These are phyloP conservation scores for Mycosphaerelloides madeirae DNA, from an alignment of 2,329 filamentous ascomycete species.

Conservation along the genomic window DNA sequence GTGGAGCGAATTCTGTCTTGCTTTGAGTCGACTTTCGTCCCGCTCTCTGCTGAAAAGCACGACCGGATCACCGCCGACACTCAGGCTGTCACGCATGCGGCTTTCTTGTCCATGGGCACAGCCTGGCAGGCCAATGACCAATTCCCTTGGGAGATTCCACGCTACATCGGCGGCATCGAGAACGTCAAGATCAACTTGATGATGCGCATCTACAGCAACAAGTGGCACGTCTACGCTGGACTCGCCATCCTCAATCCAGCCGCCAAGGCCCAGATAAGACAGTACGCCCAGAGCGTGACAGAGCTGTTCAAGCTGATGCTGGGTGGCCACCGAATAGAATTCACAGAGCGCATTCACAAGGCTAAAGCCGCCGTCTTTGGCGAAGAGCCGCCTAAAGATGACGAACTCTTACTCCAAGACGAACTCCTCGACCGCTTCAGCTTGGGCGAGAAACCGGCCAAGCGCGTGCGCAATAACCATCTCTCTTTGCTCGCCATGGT, in stretches of 20 bases:
- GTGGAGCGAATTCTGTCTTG: constrained; percentile 79
- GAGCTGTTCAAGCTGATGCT: constrained; percentile 97
- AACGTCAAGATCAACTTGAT: constrained; percentile 99
- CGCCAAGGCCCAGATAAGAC: constrained; percentile 84
- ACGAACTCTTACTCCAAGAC: constrained; percentile 69
- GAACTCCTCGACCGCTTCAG: constrained; percentile 85
- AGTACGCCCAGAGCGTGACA: constrained; percentile 89
- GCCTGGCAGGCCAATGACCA: constrained; percentile 94
- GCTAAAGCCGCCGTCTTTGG: constrained; percentile 70
- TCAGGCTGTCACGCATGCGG: constrained; percentile 94
- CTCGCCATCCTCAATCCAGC: constrained; percentile 95
- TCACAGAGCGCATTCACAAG: constrained; percentile 69
- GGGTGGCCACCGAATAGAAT: constrained; percentile 69
- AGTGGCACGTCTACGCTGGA: constrained; percentile 98
- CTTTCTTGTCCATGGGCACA: constrained; percentile 93
- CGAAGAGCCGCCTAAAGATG: constrained; percentile 45
- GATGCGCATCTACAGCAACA: constrained; percentile 93
- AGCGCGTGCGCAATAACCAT: constrained; percentile 82
- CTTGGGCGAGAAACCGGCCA: constrained; percentile 63
- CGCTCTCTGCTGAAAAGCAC: constrained; percentile 80
- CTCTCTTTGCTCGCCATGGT: constrained; percentile 92
- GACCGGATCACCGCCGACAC: constrained; percentile 98
- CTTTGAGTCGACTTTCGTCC: constrained; percentile 78
- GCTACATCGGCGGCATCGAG: constrained; percentile 94
- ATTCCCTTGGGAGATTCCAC: constrained; percentile 94